These are phyloP conservation scores for Nelumbo lutea DNA, from an alignment of 164 flowering plant species.

Conservation along the genomic window DNA sequence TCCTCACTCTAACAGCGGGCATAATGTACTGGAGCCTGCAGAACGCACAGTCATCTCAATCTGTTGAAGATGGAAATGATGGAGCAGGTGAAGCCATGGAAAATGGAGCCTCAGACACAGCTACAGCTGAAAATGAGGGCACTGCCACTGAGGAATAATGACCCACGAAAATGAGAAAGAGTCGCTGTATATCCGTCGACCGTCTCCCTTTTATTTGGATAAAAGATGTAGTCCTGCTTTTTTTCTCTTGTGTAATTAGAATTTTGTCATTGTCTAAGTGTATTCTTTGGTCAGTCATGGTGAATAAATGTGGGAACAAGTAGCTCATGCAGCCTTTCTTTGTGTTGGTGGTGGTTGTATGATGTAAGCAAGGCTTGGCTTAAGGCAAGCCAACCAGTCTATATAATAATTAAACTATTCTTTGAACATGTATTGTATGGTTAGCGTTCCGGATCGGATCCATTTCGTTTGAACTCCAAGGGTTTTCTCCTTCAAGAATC, in stretches of 20 bases:
- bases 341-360: too few relatives aligned
- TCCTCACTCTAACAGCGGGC: constrained; percentile 77
- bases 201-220: neutral
- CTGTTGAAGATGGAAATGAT: constrained; percentile 33
- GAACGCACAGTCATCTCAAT: constrained; percentile 26
- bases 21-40: constrained; percentile 94
- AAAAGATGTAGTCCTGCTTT: neutral
- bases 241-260: constrained; percentile 6
- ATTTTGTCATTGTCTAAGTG: constrained; percentile 4
- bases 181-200: constrained; percentile 5
- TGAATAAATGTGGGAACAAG: constrained; percentile 3
- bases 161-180: neutral
- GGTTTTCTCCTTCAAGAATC: too few relatives aligned
- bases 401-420: too few relatives aligned
- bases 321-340: neutral
- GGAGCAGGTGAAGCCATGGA: constrained; percentile 40
- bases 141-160: constrained; percentile 2
- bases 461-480: too few relatives aligned
- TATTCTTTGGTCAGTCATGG: constrained; percentile 13
- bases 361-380: too few relatives aligned
- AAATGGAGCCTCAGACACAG: constrained; percentile 42
- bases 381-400: too few relatives aligned
- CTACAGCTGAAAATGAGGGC: constrained; percentile 29
- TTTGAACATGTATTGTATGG: too few relatives aligned
- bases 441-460: too few relatives aligned